Percentiles rank a stretch among this genome's conserved stretches.
These are phyloP conservation scores for Vitis hybrid DNA, from an alignment of 177 flowering plant genomes.

Conservation along the genomic window DNA sequence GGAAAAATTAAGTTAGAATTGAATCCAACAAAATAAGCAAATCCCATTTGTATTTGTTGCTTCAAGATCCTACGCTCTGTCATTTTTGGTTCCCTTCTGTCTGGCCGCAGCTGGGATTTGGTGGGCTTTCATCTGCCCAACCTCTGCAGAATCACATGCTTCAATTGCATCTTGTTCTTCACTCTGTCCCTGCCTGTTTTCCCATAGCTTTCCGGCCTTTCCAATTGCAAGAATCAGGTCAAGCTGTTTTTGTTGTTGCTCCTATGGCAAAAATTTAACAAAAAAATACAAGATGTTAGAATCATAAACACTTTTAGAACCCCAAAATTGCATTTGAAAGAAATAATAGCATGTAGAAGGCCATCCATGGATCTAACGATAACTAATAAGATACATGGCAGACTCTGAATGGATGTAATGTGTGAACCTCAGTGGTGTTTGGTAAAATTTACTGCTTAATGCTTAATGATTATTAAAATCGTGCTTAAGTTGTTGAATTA, in stretches of 20 bases:
- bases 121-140: constrained; percentile 27
- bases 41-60: not conserved
- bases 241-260: constrained; percentile 83
- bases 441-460: too few species aligned
- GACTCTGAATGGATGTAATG: too few species aligned
- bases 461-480: too few species aligned
- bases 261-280: constrained; percentile 35
- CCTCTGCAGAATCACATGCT: constrained; percentile 14
- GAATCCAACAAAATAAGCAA: too few species aligned
- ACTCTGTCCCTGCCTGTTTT: constrained; percentile 28
- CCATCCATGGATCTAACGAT: not conserved
- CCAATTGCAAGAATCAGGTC: constrained; percentile 79
- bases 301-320: too few species aligned
- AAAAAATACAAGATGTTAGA: not conserved
- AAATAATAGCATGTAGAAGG: too few species aligned
- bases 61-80: constrained; percentile 9
- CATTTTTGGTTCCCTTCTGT: constrained; percentile 20
- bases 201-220: constrained; percentile 51
- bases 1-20: too few species aligned
- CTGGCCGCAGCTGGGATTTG: constrained; percentile 14
- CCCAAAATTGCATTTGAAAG: too few species aligned
- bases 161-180: constrained; percentile 20
- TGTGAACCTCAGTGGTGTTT: too few species aligned
- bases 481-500: too few species aligned
- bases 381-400: too few species aligned